Percentiles rank a stretch among this genome's conserved stretches.
phyloP scores from a whole-genome alignment of 2,329 filamentous ascomycete species.

The Thielaviopsis ethacetica region DNA sequence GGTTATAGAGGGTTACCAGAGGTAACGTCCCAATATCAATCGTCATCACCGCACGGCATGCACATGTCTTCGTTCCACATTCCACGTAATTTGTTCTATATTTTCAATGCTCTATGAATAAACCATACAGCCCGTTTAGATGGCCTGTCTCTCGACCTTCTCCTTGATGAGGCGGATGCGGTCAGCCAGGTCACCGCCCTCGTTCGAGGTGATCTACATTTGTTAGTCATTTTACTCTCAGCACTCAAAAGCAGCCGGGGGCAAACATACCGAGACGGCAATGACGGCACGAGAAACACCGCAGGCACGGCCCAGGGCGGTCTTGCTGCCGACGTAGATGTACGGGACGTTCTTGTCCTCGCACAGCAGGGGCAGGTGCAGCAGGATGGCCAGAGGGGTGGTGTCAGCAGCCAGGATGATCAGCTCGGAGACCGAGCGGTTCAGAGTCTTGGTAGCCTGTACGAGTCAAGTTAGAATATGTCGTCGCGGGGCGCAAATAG shows the following conservation, averaged over 20 bases:
- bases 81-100: slow-evolving; percentile 1
- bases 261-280: slow-evolving; percentile 36
- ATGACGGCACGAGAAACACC: slow-evolving; percentile 84
- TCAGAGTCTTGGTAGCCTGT: slow-evolving; percentile 64
- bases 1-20: neutral
- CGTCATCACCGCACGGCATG: neutral
- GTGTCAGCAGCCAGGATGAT: slow-evolving; percentile 84
- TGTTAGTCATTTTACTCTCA: neutral
- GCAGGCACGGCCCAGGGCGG: slow-evolving; percentile 73
- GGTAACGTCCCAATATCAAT: neutral
- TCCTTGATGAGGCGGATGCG: slow-evolving; percentile 84
- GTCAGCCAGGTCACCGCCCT: slow-evolving; percentile 69
- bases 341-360: slow-evolving; percentile 58
- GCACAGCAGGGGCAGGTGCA: slow-evolving; percentile 76
- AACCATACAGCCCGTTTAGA: slow-evolving; percentile 37
- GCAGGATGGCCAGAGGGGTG: slow-evolving; percentile 68
- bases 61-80: neutral
- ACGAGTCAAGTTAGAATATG: neutral
- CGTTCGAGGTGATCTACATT: slow-evolving; percentile 65
- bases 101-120: slow-evolving; percentile 1
- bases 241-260: neutral
- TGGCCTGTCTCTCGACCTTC: slow-evolving; percentile 90
- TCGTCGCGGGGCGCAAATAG: too few species aligned
- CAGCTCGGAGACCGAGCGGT: slow-evolving; percentile 79
- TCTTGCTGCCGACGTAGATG: slow-evolving; percentile 61